These are phyloP conservation scores for Phytophthora hybrid DNA, from an alignment of 352 stramenopile genomes.

Conservation along the genomic window DNA sequence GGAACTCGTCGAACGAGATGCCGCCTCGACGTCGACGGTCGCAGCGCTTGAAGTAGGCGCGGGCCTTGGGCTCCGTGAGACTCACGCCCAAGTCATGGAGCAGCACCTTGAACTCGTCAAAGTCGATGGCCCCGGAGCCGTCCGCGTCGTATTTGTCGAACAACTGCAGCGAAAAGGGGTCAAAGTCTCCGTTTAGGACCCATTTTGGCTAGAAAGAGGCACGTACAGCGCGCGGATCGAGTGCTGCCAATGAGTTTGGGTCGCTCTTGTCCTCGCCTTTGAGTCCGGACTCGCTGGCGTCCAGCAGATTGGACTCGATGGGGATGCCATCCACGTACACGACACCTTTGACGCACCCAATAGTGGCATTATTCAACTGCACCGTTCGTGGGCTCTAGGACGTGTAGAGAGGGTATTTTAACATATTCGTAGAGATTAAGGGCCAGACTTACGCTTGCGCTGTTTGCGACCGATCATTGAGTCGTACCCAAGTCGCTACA, in stretches of 20 bases:
- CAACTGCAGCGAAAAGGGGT: slow-evolving; percentile 47
- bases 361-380: slow-evolving; percentile 2
- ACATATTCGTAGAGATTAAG: neutral
- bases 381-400: neutral
- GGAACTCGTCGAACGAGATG: slow-evolving; percentile 88
- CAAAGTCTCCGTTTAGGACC: neutral
- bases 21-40: slow-evolving; percentile 64
- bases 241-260: slow-evolving; percentile 45
- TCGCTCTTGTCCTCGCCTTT: slow-evolving; percentile 55
- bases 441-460: slow-evolving; percentile 52
- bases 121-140: slow-evolving; percentile 77
- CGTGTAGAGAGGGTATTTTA: neutral
- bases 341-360: slow-evolving; percentile 47
- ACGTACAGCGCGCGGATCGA: slow-evolving; percentile 61
- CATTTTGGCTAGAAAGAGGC: neutral
- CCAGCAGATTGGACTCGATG: slow-evolving; percentile 67
- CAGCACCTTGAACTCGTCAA: slow-evolving; percentile 82
- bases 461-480: slow-evolving; percentile 65
- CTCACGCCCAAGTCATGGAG: slow-evolving; percentile 66
- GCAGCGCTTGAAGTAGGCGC: slow-evolving; percentile 84
- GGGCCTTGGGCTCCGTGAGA: slow-evolving; percentile 72
- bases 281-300: slow-evolving; percentile 54
- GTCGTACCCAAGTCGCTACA: neutral
- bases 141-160: slow-evolving; percentile 88
- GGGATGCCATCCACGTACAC: slow-evolving; percentile 81